Evolutionary conservation across 1,284 basidiomycete genomes (phyloP).

Genomic region (Coriolopsis trogii): DNA sequence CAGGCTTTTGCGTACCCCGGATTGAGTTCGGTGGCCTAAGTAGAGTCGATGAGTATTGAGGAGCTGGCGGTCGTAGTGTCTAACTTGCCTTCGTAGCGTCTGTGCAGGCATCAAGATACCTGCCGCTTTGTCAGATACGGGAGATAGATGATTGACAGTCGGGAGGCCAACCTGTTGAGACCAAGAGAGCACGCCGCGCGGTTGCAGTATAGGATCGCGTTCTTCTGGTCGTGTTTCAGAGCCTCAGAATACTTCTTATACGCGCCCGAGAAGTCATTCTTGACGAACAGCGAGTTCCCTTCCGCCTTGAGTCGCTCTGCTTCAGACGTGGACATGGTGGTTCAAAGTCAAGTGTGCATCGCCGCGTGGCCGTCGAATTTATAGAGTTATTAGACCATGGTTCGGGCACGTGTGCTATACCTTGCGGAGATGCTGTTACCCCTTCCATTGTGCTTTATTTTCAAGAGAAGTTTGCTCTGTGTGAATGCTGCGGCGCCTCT

Average conservation of each 20-base stretch:
- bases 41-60: too few species aligned
- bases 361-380: too few species aligned
- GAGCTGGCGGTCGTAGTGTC: too few species aligned
- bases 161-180: constrained; percentile 22
- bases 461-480: too few species aligned
- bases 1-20: constrained; percentile 40
- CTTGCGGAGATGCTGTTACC: too few species aligned
- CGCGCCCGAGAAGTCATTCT: constrained; percentile 35
- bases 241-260: constrained; percentile 38
- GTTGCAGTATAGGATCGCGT: constrained; percentile 40
- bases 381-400: too few species aligned
- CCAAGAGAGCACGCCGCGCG: constrained; percentile 37
- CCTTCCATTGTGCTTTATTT: too few species aligned
- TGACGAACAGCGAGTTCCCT: constrained; percentile 38
- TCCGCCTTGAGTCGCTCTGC: constrained; percentile 36
- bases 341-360: constrained; percentile 1
- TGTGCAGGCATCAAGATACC: constrained; percentile 6
- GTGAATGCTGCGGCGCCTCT: too few species aligned
- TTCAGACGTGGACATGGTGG: background rate
- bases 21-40: constrained; percentile 33
- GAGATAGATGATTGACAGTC: background rate
- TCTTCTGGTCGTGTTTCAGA: constrained; percentile 32
- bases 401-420: too few species aligned
- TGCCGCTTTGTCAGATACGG: background rate
- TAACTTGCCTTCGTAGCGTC: constrained; percentile 15